These are phyloP conservation scores for Herpotrichia juniperi DNA, from an alignment of 2,329 filamentous ascomycete species.

Conservation along the genomic window DNA sequence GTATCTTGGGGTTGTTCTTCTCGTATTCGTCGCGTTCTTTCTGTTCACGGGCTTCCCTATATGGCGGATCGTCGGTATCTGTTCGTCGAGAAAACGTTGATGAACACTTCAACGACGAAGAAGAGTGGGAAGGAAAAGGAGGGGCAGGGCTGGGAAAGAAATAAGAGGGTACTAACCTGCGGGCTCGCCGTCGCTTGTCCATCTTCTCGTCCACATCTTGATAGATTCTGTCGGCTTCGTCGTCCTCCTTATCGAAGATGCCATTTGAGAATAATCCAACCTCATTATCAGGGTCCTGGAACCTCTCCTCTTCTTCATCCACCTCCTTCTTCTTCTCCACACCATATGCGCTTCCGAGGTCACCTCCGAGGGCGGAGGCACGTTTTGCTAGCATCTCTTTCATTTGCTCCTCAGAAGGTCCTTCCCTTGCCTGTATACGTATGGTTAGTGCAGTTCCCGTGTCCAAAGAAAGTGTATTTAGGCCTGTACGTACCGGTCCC, in stretches of 20 bases:
- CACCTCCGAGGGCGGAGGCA: slow-evolving; percentile 77
- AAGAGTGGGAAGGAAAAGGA: slow-evolving; percentile 29
- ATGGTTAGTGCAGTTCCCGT: too few species aligned
- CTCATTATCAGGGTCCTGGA: slow-evolving; percentile 96
- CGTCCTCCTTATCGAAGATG: slow-evolving; percentile 95
- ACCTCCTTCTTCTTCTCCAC: slow-evolving; percentile 72
- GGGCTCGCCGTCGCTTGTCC: slow-evolving; percentile 82
- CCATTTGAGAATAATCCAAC: slow-evolving; percentile 94
- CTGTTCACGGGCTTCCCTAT: slow-evolving; percentile 91
- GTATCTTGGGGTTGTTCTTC: slow-evolving; percentile 95
- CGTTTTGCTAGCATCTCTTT: slow-evolving; percentile 96
- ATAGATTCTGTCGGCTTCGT: slow-evolving; percentile 96
- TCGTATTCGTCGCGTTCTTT: slow-evolving; percentile 95
- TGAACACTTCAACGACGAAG: slow-evolving; percentile 62
- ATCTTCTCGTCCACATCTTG: slow-evolving; percentile 96
- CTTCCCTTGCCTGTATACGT: slow-evolving; percentile 71
- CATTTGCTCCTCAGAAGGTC: slow-evolving; percentile 96
- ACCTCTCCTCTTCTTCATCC: slow-evolving; percentile 73
- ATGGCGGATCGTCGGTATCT: slow-evolving; percentile 75
- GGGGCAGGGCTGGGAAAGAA: slow-evolving; percentile 19
- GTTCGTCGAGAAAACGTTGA: slow-evolving; percentile 69
- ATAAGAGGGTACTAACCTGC: slow-evolving; percentile 72
- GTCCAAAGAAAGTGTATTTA: too few species aligned
- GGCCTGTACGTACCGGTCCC: too few species aligned
- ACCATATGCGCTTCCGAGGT: slow-evolving; percentile 78